Conservation (phyloP, 768 basidiomycete genomes). For the Trametes punicea region DNA sequence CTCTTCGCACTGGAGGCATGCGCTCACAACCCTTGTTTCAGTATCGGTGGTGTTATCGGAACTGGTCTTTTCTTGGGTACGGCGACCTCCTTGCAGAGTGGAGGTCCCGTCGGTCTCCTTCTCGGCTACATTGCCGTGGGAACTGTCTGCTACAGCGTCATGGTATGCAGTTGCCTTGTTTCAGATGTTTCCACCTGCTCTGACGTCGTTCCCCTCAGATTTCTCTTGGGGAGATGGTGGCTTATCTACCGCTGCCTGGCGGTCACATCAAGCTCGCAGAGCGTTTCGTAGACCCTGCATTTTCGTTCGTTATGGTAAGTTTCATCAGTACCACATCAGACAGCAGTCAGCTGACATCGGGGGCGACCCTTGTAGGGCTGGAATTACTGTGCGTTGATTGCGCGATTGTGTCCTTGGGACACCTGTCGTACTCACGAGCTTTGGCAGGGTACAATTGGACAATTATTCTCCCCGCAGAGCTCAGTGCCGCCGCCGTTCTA, state of each 20-base stretch:
- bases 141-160: slow-evolving; percentile 65
- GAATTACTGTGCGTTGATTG: slow-evolving; percentile 45
- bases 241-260: slow-evolving; percentile 75
- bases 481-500: slow-evolving; percentile 72
- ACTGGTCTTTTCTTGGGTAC: slow-evolving; percentile 50
- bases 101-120: slow-evolving; percentile 62
- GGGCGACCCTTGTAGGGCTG: too few relatives aligned
- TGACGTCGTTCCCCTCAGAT: slow-evolving; percentile 38
- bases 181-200: neutral
- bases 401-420: neutral
- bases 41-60: slow-evolving; percentile 45
- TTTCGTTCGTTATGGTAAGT: slow-evolving; percentile 45
- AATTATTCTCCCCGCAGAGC: slow-evolving; percentile 67
- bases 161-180: slow-evolving; percentile 41
- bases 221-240: slow-evolving; percentile 72
- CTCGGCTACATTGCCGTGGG: slow-evolving; percentile 70
- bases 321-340: slow-evolving; percentile 29
- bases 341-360: neutral
- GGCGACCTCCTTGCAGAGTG: slow-evolving; percentile 37
- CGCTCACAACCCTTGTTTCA: slow-evolving; percentile 9
- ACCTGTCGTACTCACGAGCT: neutral
- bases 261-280: slow-evolving; percentile 80
- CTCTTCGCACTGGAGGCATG: neutral
- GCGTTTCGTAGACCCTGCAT: slow-evolving; percentile 75
- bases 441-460: slow-evolving; percentile 52